Conservation (phyloP, 345 rosid genomes). For the Rhizophora mangle region DNA sequence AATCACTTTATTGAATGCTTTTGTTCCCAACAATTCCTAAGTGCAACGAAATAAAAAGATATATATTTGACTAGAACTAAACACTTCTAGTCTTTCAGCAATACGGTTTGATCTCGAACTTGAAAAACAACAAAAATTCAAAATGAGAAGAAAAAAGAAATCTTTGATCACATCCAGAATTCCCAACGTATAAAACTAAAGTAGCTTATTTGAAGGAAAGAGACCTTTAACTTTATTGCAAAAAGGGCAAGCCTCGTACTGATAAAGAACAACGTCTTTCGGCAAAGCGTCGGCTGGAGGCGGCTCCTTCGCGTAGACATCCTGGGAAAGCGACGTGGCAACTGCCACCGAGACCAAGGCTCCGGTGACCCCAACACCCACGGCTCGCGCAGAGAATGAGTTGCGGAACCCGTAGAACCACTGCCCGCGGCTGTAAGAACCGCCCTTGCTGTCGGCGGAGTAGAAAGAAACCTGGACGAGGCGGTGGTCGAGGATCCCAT, state of each 20-base stretch:
- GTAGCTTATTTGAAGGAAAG: no score
- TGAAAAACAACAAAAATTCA: no score
- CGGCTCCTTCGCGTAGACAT: conserved; percentile 56
- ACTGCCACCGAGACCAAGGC: conserved; percentile 26
- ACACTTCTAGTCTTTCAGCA: no score
- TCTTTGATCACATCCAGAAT: no score
- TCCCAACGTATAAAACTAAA: no score
- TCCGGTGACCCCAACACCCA: conserved; percentile 34
- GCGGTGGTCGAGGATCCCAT: conserved; percentile 12
- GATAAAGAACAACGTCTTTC: conserved; percentile 76
- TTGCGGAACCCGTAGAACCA: conserved; percentile 31
- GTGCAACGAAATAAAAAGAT: no score
- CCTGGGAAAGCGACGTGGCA: conserved; percentile 26
- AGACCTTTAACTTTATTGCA: conserved; percentile 95
- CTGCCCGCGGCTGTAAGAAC: conserved; percentile 18
- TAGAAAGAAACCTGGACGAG: conserved; percentile 34
- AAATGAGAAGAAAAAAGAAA: background rate
- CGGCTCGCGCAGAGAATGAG: conserved; percentile 22
- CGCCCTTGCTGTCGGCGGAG: conserved; percentile 22
- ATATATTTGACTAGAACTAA: no score
- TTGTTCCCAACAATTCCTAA: no score
- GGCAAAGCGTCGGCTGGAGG: conserved; percentile 37
- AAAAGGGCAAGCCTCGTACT: conserved; percentile 96
- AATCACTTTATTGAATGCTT: no score
- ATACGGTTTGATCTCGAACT: no score